These are phyloP conservation scores for Phyllosticta citriasiana DNA, from an alignment of 2,329 filamentous ascomycete genomes.

Conservation along the genomic window DNA sequence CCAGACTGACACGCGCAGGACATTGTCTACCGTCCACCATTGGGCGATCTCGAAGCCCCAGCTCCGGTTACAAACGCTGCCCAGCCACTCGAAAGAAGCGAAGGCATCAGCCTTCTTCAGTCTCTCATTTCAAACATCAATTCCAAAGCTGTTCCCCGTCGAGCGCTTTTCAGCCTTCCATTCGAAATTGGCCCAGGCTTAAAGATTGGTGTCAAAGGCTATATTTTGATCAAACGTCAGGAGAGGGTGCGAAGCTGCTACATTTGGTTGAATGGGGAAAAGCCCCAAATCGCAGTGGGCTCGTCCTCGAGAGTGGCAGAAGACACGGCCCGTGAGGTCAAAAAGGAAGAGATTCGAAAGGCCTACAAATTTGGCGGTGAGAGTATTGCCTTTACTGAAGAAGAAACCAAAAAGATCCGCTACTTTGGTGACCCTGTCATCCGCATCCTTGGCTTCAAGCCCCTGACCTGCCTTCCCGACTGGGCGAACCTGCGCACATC, in stretches of 20 bases:
- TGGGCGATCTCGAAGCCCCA: constrained; percentile 56
- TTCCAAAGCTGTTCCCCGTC: constrained; percentile 76
- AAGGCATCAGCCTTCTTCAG: constrained; percentile 69
- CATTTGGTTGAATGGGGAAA: constrained; percentile 80
- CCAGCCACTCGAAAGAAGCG: constrained; percentile 56
- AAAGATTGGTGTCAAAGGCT: constrained; percentile 85
- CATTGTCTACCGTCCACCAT: constrained; percentile 71
- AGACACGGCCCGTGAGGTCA: constrained; percentile 65
- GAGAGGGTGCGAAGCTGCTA: constrained; percentile 73
- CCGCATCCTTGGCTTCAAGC: constrained; percentile 89
- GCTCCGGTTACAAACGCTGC: constrained; percentile 43
- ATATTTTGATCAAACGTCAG: constrained; percentile 79
- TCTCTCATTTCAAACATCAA: constrained; percentile 81
- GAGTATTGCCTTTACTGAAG: constrained; percentile 72
- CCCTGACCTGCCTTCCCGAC: constrained; percentile 58
- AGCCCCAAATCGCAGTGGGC: constrained; percentile 66
- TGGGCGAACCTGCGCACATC: constrained; percentile 84
- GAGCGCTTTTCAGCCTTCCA: constrained; percentile 77
- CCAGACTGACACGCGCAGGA: constrained; percentile 44
- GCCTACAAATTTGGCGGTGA: constrained; percentile 95
- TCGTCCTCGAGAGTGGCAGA: constrained; percentile 67
- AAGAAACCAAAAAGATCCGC: constrained; percentile 69
- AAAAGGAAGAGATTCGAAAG: constrained; percentile 75
- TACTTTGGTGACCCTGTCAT: constrained; percentile 76
- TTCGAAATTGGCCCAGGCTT: constrained; percentile 80